Evolutionary conservation across 306 rosid genomes (phyloP).

Genomic region (Prunus fruticosa): DNA sequence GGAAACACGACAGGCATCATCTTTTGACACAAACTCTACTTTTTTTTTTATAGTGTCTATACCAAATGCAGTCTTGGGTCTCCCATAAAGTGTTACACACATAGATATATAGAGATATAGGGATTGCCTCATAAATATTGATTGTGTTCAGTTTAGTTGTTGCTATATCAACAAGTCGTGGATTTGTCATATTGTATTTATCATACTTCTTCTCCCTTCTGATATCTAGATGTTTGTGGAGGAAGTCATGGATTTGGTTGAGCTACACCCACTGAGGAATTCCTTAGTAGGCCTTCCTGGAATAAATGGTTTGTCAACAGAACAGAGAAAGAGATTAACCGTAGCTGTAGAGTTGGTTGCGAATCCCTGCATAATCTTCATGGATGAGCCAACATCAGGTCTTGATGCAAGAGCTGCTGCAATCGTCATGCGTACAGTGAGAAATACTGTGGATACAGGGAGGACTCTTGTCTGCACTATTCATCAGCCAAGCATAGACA

Average conservation of each 20-base stretch:
- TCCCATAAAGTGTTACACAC: background rate
- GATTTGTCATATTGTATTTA: background rate
- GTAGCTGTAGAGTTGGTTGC: constrained; percentile 35
- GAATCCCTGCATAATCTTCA: constrained; percentile 28
- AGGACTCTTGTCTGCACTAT: constrained; percentile 32
- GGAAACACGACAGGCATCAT: constrained; percentile 48
- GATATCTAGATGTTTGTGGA: constrained; percentile 29
- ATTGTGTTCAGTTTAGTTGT: too few species aligned
- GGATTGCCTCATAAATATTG: too few species aligned
- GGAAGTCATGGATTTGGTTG: constrained; percentile 32
- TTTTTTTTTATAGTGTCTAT: background rate
- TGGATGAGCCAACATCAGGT: constrained; percentile 36
- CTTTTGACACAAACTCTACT: background rate
- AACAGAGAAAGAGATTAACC: constrained; percentile 32
- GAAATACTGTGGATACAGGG: constrained; percentile 27
- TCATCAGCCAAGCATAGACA: constrained; percentile 35
- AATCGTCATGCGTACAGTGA: constrained; percentile 30
- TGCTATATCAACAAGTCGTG: too few species aligned
- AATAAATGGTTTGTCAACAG: constrained; percentile 32
- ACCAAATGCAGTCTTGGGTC: background rate
- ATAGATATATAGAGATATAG: too few species aligned
- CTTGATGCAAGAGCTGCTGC: constrained; percentile 36
- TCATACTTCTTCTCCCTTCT: background rate
- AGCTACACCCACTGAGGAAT: constrained; percentile 25
- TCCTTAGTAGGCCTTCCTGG: constrained; percentile 37